Evolutionary conservation across 2,329 filamentous ascomycete genomes (phyloP), one percentile per base, ranked within the genome.

Genomic region (Penicillium sp.): DNA sequence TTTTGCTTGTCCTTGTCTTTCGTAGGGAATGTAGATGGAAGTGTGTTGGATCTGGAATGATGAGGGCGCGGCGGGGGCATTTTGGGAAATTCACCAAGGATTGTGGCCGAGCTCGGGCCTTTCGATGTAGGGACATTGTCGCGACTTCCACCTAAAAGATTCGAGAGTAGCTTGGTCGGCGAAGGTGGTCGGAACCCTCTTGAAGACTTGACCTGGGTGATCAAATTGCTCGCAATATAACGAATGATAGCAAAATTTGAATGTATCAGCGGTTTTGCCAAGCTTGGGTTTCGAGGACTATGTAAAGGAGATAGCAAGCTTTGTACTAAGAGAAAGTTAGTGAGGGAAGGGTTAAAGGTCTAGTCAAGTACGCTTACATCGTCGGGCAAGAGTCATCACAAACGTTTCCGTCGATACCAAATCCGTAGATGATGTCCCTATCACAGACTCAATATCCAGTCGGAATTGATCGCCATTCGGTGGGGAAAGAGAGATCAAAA

Each of bases 121-220:
- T 73, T 77, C n/a, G 66, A 60, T 1, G 64, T 63, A 6, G 72
- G 58, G 18, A 70, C 64, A 28, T 65, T 63, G 7, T 75, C 72
- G 54, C 73, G 70, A 52, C 81, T 83, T 21, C 85, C 84, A 29
- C 85, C 83, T 64, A 95, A 85, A 50, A 97, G 84, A 67, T 83
- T 96, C 0, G 92, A 95, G 14, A 97, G 79, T 67, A 96, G 81
- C 71, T 97, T 97, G 44, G 95, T 90, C 0, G 93, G 92, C 1
- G 92, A 97, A n/a, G 88, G 84, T 4, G 87, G 86, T 9, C 93
- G 82, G 67, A 90, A 90, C 0, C 86, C 87, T 51, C 83, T 83
- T 33, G 72, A 67, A 23, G 66, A 69, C 10, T 85, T 83, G 70
- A 85, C 89, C 66, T 87, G 85, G 0, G 83, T 80, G 36, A 87